Conservation (phyloP, 2,329 filamentous ascomycete species). For the Stachybotrys elegans region DNA sequence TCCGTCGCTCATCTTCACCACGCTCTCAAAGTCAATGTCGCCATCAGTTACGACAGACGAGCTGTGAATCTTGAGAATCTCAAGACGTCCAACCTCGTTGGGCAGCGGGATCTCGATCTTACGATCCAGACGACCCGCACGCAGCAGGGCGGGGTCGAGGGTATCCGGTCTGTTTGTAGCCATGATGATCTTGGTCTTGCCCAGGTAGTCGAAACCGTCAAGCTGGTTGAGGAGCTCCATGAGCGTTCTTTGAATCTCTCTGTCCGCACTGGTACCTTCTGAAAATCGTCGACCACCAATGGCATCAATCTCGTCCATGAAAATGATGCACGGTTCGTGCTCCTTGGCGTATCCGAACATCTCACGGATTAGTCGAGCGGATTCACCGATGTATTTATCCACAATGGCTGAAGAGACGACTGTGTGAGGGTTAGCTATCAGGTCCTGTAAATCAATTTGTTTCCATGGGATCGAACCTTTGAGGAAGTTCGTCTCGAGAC, state of each 20-base stretch:
- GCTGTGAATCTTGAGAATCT: slow-evolving; percentile 97
- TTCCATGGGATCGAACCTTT: slow-evolving; percentile 62
- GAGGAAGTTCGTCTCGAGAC: slow-evolving; percentile 95
- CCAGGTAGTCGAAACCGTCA: slow-evolving; percentile 97
- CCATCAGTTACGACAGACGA: slow-evolving; percentile 82
- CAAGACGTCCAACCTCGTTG: slow-evolving; percentile 91
- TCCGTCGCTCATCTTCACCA: slow-evolving; percentile 99
- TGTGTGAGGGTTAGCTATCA: slow-evolving; percentile 31
- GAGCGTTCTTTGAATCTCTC: slow-evolving; percentile 95
- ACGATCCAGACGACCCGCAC: slow-evolving; percentile 88
- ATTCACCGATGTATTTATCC: slow-evolving; percentile 99
- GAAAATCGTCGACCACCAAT: slow-evolving; percentile 96
- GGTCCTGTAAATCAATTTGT: background rate
- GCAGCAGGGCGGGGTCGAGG: slow-evolving; percentile 84
- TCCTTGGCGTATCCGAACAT: slow-evolving; percentile 99
- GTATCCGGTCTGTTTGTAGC: slow-evolving; percentile 97
- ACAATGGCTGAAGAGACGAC: slow-evolving; percentile 98
- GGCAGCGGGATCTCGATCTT: slow-evolving; percentile 98
- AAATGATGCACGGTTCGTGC: slow-evolving; percentile 99
- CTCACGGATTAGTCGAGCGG: slow-evolving; percentile 91
- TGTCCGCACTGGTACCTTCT: slow-evolving; percentile 93
- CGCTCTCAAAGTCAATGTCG: slow-evolving; percentile 97
- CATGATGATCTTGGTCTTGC: slow-evolving; percentile 99
- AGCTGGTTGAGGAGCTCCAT: slow-evolving; percentile 99
- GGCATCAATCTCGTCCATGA: slow-evolving; percentile 99